Conservation (phyloP, 768 basidiomycete genomes). For the Tricholoma sp. region DNA sequence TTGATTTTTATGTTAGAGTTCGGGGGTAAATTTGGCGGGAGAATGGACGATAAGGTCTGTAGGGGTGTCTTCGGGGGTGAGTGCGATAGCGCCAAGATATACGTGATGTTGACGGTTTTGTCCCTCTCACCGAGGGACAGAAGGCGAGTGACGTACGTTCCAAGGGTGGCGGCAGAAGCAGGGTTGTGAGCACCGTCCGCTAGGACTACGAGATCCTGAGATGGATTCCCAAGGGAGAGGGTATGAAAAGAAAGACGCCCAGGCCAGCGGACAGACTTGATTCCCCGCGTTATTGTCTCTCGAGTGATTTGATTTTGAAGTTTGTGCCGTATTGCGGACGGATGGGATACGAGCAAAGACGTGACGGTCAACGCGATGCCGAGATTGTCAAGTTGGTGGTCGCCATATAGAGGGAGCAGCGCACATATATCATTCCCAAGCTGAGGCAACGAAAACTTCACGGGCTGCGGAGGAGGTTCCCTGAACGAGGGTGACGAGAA, state of each 20-base stretch:
- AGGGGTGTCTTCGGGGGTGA: constrained; percentile 80
- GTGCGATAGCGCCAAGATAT: constrained; percentile 76
- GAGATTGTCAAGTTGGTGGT: constrained; percentile 85
- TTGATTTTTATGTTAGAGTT: constrained; percentile 25
- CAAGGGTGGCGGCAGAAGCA: constrained; percentile 65
- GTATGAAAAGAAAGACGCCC: constrained; percentile 76
- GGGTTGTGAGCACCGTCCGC: constrained; percentile 95
- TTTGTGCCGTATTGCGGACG: constrained; percentile 22
- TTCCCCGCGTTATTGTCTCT: constrained; percentile 48
- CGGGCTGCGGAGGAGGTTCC: constrained; percentile 35
- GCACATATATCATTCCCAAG: constrained; percentile 43
- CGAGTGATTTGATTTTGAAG: constrained; percentile 38
- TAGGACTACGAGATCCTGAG: constrained; percentile 40
- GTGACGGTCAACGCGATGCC: constrained; percentile 61
- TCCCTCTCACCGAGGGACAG: constrained; percentile 15
- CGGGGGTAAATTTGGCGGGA: constrained; percentile 35
- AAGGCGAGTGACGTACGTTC: constrained; percentile 52
- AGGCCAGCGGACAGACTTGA: constrained; percentile 63
- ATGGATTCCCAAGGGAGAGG: constrained; percentile 19
- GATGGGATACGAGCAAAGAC: constrained; percentile 45
- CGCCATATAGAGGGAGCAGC: constrained; percentile 64
- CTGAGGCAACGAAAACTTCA: constrained; percentile 37
- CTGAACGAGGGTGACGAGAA: constrained; percentile 25
- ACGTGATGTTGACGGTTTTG: constrained; percentile 45
- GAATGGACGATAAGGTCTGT: constrained; percentile 65